Conservation (phyloP, 345 rosid genomes). For the Rhizophora apiculata region DNA sequence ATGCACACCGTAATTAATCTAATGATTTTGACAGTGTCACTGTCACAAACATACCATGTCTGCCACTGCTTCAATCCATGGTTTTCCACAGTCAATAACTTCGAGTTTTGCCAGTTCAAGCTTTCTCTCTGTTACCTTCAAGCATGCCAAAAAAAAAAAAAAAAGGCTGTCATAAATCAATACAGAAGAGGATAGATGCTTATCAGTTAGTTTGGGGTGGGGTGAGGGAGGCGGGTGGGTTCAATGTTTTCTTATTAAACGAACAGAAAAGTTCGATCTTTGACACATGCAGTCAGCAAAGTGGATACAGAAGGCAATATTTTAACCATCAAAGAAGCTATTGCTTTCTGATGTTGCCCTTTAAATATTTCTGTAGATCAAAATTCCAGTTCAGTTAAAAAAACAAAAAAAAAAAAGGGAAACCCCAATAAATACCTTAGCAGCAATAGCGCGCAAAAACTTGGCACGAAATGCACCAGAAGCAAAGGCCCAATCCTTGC, state of each 20-base stretch:
- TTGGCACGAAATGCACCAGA: slow-evolving; percentile 83
- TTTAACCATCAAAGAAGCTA: not conserved
- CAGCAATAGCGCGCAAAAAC: slow-evolving; percentile 92
- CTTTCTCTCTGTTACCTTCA: slow-evolving; percentile 80
- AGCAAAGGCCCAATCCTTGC: slow-evolving; percentile 74
- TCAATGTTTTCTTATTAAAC: no score
- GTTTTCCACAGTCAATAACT: slow-evolving; percentile 88
- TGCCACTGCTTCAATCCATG: slow-evolving; percentile 88
- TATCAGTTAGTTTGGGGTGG: not conserved
- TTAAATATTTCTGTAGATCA: not conserved
- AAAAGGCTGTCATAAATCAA: not conserved
- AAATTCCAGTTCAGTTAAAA: not conserved
- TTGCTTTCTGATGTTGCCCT: slow-evolving; percentile 6
- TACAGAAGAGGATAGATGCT: not conserved
- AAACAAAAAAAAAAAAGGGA: not conserved
- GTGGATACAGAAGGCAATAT: no score
- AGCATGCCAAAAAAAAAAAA: slow-evolving; percentile 1
- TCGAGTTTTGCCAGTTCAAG: slow-evolving; percentile 76
- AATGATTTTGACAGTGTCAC: not conserved
- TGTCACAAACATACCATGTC: slow-evolving; percentile 58
- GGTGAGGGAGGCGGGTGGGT: no score
- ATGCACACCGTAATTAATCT: slow-evolving; percentile 3
- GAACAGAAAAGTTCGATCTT: no score
- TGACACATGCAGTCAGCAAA: not conserved
- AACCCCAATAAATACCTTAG: slow-evolving; percentile 51